phyloP scores from a whole-genome alignment of 768 basidiomycete genomes.

The Stropharia rugosoannulata region DNA sequence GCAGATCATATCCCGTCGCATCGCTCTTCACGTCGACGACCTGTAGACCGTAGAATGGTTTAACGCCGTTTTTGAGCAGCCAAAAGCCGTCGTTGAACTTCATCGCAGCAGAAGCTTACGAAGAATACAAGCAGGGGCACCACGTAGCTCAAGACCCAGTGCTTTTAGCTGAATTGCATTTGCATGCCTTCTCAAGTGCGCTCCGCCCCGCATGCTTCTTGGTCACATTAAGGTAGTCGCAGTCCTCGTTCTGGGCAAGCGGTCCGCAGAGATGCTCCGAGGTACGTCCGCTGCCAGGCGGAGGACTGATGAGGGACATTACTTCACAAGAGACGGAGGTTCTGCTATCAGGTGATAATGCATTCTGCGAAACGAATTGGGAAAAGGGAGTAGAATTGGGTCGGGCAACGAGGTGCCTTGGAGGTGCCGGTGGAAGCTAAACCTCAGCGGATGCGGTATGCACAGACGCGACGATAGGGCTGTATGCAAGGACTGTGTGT shows the following conservation, averaged over 20 bases:
- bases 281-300: not conserved
- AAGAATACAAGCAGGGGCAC: not conserved
- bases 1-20: slow-evolving; percentile 49
- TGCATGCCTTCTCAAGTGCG: not conserved
- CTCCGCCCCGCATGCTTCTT: not conserved
- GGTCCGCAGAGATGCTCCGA: slow-evolving; percentile 3
- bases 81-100: slow-evolving; percentile 77
- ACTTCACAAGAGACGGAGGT: not conserved
- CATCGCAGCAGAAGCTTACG: slow-evolving; percentile 34
- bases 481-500: too few relatives aligned
- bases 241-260: not conserved
- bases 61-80: slow-evolving; percentile 62
- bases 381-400: not conserved
- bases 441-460: too few relatives aligned
- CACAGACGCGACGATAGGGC: too few relatives aligned
- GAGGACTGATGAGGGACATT: not conserved
- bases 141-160: not conserved
- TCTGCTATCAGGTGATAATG: too few relatives aligned
- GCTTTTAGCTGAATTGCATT: not conserved
- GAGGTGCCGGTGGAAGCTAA: too few relatives aligned
- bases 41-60: slow-evolving; percentile 60
- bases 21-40: slow-evolving; percentile 49
- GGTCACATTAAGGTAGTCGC: slow-evolving; percentile 6
- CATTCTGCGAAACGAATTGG: too few relatives aligned
- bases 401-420: too few relatives aligned